These are phyloP conservation scores for Cyamopsis tetragonoloba DNA, from an alignment of 306 rosid species.

Conservation along the genomic window DNA sequence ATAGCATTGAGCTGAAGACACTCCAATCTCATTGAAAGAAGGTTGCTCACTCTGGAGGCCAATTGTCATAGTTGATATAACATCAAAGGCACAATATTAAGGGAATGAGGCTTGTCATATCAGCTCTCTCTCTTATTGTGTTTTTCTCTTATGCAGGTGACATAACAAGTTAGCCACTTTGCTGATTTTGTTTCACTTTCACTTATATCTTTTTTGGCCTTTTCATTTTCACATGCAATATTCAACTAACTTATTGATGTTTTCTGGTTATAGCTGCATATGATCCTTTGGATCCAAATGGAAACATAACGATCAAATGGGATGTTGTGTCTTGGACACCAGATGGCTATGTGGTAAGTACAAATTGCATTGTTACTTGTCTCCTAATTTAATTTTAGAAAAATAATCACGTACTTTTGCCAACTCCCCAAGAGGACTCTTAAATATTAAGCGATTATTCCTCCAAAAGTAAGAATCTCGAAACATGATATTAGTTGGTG, in stretches of 20 bases:
- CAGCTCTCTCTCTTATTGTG: slow-evolving; percentile 39
- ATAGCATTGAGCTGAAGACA: slow-evolving; percentile 20
- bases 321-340: slow-evolving; percentile 95
- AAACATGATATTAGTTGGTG: no score
- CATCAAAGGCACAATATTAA: slow-evolving; percentile 17
- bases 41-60: background rate
- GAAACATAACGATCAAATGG: slow-evolving; percentile 91
- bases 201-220: background rate
- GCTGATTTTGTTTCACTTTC: background rate
- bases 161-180: background rate
- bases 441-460: no score
- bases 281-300: slow-evolving; percentile 97
- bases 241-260: slow-evolving; percentile 11
- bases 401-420: no score
- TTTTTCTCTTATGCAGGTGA: slow-evolving; percentile 62
- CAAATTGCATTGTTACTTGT: background rate
- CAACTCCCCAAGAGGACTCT: no score
- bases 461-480: no score
- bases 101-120: slow-evolving; percentile 50
- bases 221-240: background rate
- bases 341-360: slow-evolving; percentile 87
- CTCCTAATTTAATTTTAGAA: no score
- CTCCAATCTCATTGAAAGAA: slow-evolving; percentile 17
- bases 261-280: slow-evolving; percentile 54
- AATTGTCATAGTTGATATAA: background rate